Percentiles rank a stretch among this genome's conserved stretches.
These are phyloP conservation scores for Artemisia argyi DNA, from an alignment of 129 eudicot species.

Conservation along the genomic window DNA sequence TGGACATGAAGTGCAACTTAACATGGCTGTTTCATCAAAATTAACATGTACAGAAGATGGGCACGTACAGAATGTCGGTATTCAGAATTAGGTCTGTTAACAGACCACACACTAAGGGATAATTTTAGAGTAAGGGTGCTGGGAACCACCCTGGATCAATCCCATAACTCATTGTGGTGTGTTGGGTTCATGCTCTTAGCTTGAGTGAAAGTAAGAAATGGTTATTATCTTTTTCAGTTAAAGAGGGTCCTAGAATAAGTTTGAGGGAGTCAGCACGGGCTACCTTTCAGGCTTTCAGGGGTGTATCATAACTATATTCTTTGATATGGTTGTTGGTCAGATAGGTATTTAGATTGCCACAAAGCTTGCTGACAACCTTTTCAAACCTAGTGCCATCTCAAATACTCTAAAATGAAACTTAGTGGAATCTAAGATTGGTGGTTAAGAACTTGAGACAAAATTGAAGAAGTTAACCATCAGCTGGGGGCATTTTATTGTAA, in stretches of 20 bases:
- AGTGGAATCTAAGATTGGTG: not conserved
- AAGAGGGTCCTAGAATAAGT: not conserved
- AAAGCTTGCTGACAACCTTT: not conserved
- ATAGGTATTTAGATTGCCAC: slow-evolving; percentile 7
- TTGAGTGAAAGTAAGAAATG: not conserved
- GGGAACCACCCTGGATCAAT: too few species aligned
- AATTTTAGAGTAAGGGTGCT: too few species aligned
- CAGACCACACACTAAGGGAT: too few species aligned
- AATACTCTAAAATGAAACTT: not conserved
- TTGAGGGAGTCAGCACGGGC: not conserved
- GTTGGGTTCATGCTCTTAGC: not conserved
- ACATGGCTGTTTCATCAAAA: too few species aligned
- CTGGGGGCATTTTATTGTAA: not conserved
- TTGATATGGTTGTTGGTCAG: not conserved
- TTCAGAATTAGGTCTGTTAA: too few species aligned
- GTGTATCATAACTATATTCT: not conserved
- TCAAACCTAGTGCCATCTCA: not conserved
- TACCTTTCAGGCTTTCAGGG: not conserved
- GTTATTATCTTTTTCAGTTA: not conserved
- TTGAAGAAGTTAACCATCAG: slow-evolving; percentile 7
- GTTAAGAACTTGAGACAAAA: not conserved
- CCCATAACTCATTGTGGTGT: too few species aligned
- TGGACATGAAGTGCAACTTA: too few species aligned
- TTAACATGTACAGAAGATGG: too few species aligned
- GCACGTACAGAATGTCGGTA: too few species aligned